Base-by-base conservation (phyloP, 164 flowering plant species). In the Amborella trichopoda region DNA sequence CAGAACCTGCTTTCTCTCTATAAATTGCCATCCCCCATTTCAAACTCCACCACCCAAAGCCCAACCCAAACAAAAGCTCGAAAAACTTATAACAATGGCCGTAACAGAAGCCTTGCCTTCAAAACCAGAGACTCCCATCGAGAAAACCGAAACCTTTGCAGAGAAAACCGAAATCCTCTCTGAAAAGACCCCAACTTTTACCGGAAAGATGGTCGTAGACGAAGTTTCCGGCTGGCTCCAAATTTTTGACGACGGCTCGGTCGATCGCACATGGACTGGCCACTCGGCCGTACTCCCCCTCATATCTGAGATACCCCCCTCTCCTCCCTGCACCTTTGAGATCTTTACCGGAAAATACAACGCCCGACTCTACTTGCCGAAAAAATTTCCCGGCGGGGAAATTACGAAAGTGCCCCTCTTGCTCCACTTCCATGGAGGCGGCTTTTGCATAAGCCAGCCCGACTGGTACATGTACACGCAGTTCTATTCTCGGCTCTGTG, bases 381-480 rank as follows among this genome's bases (percentile, higher is more conserved):
- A 81, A 22, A 26, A 12, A 3, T 30, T 10, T 12, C 48, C 32
- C 0, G 52, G 17, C 6, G 46, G 44, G 0, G 58, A 47, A 18
- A 49, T 5, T 13, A 6, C 48, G 0, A 72, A 65, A 50, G 58
- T 86, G 1, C 95, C 91, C 1, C 26, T 85, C 5, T 2, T 85
- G 5, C 67, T 86, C 25, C 93, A 86, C 41, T 70, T 82, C 47
- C 89, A 78, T 20, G 96, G 96, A 0, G 89, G 93, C 6, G 96
- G 96, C 17, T 86, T 86, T 44, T 83, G 96, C 67, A 68, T 85
- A 1, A 79, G 88, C 73, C 58, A 67, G 23, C 47, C 88, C 2
- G 74, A 76, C 32, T 74, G 80, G 81, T 73, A 34, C 64, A 75
- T 78, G 81, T 87, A 87, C 68, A 73, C 80, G 42, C 28, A 58